These are phyloP conservation scores for Sinapis alba DNA, from an alignment of 441 rosid genomes.

Conservation along the genomic window DNA sequence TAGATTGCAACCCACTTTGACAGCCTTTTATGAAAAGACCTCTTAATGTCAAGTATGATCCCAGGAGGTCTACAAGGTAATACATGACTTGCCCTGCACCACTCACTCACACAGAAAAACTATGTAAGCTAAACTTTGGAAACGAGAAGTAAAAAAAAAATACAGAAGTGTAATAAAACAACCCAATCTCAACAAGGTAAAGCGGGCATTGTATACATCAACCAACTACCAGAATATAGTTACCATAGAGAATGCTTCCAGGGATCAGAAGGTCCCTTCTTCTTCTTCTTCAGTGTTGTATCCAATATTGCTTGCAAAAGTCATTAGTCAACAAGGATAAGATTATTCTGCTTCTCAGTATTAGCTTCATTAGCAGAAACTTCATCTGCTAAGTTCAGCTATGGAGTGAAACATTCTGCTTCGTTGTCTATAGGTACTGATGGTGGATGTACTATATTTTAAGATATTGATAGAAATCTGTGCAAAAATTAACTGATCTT, in stretches of 20 bases:
- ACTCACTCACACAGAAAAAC: background rate
- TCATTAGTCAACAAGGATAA: constrained; percentile 70
- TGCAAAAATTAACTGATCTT: background rate
- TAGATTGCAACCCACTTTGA: constrained; percentile 92
- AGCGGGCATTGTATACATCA: background rate
- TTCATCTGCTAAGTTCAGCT: constrained; percentile 47
- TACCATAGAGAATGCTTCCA: constrained; percentile 90
- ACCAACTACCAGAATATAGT: constrained; percentile 13
- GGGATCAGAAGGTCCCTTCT: constrained; percentile 96
- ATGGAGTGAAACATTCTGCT: background rate
- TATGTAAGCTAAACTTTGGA: background rate
- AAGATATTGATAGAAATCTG: no score
- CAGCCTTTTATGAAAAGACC: constrained; percentile 90
- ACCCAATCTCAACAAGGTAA: background rate
- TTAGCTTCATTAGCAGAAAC: constrained; percentile 44
- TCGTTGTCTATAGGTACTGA: background rate
- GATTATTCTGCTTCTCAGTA: constrained; percentile 50
- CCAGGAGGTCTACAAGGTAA: constrained; percentile 90
- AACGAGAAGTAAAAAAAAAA: no score
- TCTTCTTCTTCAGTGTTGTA: constrained; percentile 75
- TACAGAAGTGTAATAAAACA: background rate
- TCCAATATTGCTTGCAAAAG: constrained; percentile 92
- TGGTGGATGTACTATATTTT: no score
- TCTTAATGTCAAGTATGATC: constrained; percentile 74
- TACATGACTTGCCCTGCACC: constrained; percentile 81